Percentiles rank a stretch among this genome's conserved stretches.
These are phyloP conservation scores for Pseudopithomyces maydicus DNA, from an alignment of 2,329 filamentous ascomycete genomes.

Conservation along the genomic window DNA sequence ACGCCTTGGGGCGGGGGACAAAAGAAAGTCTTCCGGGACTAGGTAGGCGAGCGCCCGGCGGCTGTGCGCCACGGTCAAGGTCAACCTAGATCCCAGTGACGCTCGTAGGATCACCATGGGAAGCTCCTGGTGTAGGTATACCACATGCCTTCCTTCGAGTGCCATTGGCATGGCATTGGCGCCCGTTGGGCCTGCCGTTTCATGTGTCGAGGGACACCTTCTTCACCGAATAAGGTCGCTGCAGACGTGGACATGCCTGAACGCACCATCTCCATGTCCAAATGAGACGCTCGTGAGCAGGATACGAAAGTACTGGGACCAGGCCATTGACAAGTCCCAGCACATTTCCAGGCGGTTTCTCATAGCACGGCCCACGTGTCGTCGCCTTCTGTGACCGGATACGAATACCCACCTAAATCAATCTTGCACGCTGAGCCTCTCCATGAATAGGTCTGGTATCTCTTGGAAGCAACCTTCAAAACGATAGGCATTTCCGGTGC, in stretches of 20 bases:
- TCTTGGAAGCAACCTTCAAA: neutral
- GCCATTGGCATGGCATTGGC: conserved; percentile 6
- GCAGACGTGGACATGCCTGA: neutral
- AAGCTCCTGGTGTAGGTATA: neutral
- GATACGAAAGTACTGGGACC: neutral
- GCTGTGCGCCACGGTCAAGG: neutral
- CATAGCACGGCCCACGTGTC: neutral
- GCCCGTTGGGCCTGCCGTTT: neutral
- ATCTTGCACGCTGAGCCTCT: neutral
- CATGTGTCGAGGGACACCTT: conserved; percentile 1
- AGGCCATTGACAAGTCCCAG: neutral
- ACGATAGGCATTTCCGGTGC: neutral
- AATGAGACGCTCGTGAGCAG: neutral
- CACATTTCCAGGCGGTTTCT: neutral
- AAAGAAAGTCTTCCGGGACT: conserved; percentile 2
- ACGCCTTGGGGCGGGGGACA: neutral
- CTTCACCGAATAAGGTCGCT: neutral
- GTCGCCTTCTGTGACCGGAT: neutral
- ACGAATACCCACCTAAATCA: neutral
- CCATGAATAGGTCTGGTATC: neutral
- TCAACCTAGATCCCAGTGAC: neutral
- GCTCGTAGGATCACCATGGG: neutral
- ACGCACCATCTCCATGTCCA: neutral
- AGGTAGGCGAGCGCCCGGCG: conserved; percentile 1
- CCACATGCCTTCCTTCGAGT: neutral